These are phyloP conservation scores for Aurinia saxatilis DNA, from an alignment of 345 rosid species.

Conservation along the genomic window DNA sequence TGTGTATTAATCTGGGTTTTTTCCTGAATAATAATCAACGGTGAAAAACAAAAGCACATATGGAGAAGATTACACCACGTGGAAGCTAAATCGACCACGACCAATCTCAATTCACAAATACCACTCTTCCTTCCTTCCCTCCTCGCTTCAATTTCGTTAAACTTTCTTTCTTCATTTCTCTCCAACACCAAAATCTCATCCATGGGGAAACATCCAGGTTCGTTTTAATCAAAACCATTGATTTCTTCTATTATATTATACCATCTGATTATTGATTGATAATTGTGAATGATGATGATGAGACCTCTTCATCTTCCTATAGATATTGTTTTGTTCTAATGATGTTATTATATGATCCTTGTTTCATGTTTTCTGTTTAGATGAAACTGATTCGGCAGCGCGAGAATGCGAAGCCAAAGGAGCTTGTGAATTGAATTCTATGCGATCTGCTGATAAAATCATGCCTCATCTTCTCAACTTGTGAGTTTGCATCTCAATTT, in stretches of 20 bases:
- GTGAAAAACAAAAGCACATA: constrained; percentile 5
- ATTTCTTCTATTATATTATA: neutral
- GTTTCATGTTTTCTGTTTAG: neutral
- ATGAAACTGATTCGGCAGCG: constrained; percentile 8
- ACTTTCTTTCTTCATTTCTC: neutral
- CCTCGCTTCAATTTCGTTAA: constrained; percentile 14
- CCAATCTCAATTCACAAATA: neutral
- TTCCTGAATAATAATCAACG: constrained; percentile 1
- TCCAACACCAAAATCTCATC: constrained; percentile 1
- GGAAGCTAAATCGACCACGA: constrained; percentile 16
- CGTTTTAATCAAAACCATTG: neutral
- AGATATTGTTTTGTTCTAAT: neutral
- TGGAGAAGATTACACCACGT: constrained; percentile 19
- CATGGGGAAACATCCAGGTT: constrained; percentile 20
- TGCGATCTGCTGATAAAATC: constrained; percentile 39
- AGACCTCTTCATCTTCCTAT: neutral
- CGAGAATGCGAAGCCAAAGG: constrained; percentile 43
- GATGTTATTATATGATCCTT: neutral
- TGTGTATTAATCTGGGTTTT: too few species aligned
- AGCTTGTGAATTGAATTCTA: constrained; percentile 34
- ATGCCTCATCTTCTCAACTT: constrained; percentile 75
- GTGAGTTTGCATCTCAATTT: constrained; percentile 39
- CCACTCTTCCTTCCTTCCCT: constrained; percentile 5
- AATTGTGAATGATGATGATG: neutral
- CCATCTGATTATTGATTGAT: neutral